Evolutionary conservation across 202 grass and related monocot species (phyloP).

Genomic region (Carex sylvatica): DNA sequence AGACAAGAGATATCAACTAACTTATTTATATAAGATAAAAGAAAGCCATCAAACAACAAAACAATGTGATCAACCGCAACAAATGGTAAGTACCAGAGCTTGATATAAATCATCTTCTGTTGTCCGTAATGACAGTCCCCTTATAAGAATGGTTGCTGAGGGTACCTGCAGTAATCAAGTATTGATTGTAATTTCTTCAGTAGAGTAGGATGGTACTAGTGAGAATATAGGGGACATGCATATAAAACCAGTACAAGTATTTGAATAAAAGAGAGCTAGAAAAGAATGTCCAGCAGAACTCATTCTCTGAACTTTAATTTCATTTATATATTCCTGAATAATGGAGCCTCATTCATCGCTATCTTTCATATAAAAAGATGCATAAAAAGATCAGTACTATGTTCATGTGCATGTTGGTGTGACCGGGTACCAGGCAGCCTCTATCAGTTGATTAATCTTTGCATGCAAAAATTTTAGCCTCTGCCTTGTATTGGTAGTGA

Average conservation of each 20-base stretch:
- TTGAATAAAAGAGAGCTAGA: neutral
- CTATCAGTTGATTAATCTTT: constrained; percentile 9
- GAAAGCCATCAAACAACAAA: constrained; percentile 45
- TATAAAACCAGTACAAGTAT: neutral
- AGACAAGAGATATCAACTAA: constrained; percentile 36
- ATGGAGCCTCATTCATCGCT: neutral
- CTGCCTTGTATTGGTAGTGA: neutral
- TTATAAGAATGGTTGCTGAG: constrained; percentile 88
- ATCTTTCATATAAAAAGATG: neutral
- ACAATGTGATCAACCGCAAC: constrained; percentile 27
- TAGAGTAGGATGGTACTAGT: neutral
- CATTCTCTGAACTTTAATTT: neutral
- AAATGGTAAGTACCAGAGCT: constrained; percentile 72
- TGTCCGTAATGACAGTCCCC: constrained; percentile 74
- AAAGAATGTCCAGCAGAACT: neutral
- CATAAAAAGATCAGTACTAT: neutral
- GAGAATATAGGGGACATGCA: neutral
- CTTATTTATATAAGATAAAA: constrained; percentile 43
- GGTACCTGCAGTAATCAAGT: constrained; percentile 56
- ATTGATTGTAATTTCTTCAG: constrained; percentile 20
- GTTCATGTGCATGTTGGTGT: neutral
- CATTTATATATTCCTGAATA: neutral
- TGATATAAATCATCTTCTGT: constrained; percentile 93
- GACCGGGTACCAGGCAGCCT: neutral
- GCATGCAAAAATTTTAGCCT: neutral